Evolutionary conservation across 495 filamentous ascomycete species (phyloP), one percentile per base, ranked within the genome.

Genomic region (Aeminium ludgeri): DNA sequence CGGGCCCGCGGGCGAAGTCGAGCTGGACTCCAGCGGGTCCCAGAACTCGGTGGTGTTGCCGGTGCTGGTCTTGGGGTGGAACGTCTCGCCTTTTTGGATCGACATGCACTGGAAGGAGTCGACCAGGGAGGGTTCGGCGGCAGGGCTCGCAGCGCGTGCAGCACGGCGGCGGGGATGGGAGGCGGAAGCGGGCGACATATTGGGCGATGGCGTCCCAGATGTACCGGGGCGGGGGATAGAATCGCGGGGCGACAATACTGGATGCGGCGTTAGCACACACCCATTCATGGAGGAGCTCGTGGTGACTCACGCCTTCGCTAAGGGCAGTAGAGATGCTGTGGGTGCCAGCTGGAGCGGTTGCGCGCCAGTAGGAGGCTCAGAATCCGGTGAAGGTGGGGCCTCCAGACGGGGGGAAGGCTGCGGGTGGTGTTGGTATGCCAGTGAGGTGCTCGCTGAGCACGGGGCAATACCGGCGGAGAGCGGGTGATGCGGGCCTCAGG

Each of bases 71-170:
- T 66, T 60, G 31, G 64, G 62, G 34, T 76, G 68, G 59, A 80
- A 80, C 44, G 76, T 80, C 5, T 70, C 65, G 28, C 72, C 70
- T 59, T 77, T 79, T 55, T 63, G 65, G 52, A 80, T 68, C 44
- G 37, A 41, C 53, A 58, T 55, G 43, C 38, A 42, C 34, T 53
- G 51, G 36, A 58, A 53, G 30, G 36, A 48, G 20, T 40, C 41
- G 39, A 49, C 45, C 31, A 51, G 49, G 15, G 42, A 40, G 31
- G 53, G 39, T 38, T 51, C 41, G 36, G 38, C 39, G 11, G 38
- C 27, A 36, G 53, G 40, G 40, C 20, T 34, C 15, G 38, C 42
- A 36, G 38, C 36, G 38, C 52, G 53, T 28, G 46, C 48, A 45
- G 55, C 45, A 15, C 54, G 49, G 40, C 59, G 59, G 39, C 59